Evolutionary conservation across 2,329 filamentous ascomycete genomes (phyloP), one percentile per base, ranked within the genome.

Genomic region (Pseudogymnoascus sp.): DNA sequence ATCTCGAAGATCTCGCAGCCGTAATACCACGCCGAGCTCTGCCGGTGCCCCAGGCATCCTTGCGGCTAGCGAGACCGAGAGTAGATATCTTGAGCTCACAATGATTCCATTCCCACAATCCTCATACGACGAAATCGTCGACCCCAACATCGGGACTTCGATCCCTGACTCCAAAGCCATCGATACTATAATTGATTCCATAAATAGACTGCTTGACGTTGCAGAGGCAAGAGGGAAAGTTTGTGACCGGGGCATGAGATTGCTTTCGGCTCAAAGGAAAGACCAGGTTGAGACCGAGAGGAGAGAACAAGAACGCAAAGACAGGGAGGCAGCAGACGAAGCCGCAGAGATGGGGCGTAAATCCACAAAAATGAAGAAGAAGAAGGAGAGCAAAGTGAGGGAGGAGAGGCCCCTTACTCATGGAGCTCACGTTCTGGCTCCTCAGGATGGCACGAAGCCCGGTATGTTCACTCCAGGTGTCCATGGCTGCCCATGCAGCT

Each of bases 21-120:
- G 89, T 70, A 92, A 92, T 74, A 90, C 88, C 36, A 93, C 89
- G 13, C 90, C 89, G 36, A 82, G 83, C 69, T 81, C 71, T 7
- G 63, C 61, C 5, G 64, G 63, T 50, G 37, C 65, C 15, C 61
- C 65, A 63, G 67, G 63, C 65, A 63, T 84, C 39, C 82, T 82
- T 1, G 78, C 80, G 4, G 77, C 82, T 68, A 78, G 84, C 61
- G 75, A 77, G 35, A 59, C 5, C 17, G 80, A 84, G 63, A 84
- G 86, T 21, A 81, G 88, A 61, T 88, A 87, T 71, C 81, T 92
- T 60, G 83, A 87, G 62, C 82, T 89, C 21, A 79, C 77, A 68
- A 82, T 82, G 67, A 82, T 81, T 66, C 77, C 77, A 65, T 83
- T 83, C 70, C 80, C 81, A 63, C 83, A 83, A 64, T 77, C 86